phyloP scores from a whole-genome alignment of 2,329 filamentous ascomycete species.

The Pseudogymnoascus sp. region DNA sequence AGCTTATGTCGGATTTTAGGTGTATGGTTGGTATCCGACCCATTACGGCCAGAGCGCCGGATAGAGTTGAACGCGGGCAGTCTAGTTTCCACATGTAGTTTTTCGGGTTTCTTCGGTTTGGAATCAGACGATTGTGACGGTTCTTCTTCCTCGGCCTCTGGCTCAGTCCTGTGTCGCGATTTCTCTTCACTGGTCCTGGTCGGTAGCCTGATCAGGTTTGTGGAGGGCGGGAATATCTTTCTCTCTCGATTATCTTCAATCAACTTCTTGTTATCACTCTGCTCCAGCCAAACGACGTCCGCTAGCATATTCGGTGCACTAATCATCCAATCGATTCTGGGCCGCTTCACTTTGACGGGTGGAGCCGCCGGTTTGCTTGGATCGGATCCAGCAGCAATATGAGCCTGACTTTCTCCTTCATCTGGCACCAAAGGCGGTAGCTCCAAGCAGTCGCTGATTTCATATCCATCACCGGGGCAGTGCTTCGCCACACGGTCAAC shows the following conservation, averaged over 20 bases:
- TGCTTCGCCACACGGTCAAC: slow-evolving; percentile 51
- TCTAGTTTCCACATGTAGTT: slow-evolving; percentile 23
- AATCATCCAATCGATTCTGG: slow-evolving; percentile 76
- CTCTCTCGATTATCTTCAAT: slow-evolving; percentile 74
- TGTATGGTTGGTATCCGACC: neutral
- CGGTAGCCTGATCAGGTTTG: slow-evolving; percentile 16
- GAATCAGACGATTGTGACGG: slow-evolving; percentile 10
- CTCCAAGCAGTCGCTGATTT: slow-evolving; percentile 30
- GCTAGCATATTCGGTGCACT: slow-evolving; percentile 79
- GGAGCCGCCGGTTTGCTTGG: slow-evolving; percentile 19
- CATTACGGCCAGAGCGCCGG: slow-evolving; percentile 15
- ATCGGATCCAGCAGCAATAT: slow-evolving; percentile 18
- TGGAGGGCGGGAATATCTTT: slow-evolving; percentile 54
- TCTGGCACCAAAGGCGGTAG: slow-evolving; percentile 33
- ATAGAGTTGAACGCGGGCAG: slow-evolving; percentile 27
- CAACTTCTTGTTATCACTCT: slow-evolving; percentile 67
- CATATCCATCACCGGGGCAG: slow-evolving; percentile 18
- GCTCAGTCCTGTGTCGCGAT: neutral
- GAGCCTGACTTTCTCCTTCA: neutral
- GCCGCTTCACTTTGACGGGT: slow-evolving; percentile 55
- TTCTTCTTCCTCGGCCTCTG: neutral
- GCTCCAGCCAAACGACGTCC: slow-evolving; percentile 85
- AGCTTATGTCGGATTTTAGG: neutral
- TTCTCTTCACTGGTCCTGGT: neutral
- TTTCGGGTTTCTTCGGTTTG: slow-evolving; percentile 15